Conservation (phyloP, 139 green algal species). For the Spirogloea muscicola region DNA sequence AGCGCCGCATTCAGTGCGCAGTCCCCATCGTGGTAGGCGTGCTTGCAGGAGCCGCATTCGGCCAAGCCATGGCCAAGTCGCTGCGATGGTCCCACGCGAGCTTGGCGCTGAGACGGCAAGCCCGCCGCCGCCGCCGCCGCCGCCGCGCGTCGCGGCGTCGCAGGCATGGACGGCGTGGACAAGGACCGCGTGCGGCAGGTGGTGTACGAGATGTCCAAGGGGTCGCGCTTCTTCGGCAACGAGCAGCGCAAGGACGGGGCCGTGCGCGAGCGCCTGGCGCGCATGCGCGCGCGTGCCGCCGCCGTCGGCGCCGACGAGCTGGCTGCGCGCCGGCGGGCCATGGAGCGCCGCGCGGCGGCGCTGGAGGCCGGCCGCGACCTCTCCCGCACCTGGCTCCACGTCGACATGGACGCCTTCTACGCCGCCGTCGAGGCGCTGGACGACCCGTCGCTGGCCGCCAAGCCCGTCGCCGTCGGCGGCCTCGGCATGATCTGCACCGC, state of each 20-base stretch:
- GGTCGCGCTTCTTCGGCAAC: slow-evolving; percentile 81
- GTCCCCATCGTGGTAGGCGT: no score
- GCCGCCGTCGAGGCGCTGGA: slow-evolving; percentile 53
- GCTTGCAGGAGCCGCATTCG: no score
- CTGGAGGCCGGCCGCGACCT: slow-evolving; percentile 60
- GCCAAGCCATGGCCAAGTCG: no score
- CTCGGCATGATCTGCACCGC: slow-evolving; percentile 55
- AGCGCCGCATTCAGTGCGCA: no score
- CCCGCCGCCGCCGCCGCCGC: no score
- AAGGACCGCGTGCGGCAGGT: slow-evolving; percentile 65
- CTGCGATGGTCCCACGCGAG: no score
- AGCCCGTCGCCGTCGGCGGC: slow-evolving; percentile 49
- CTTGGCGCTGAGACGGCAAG: no score
- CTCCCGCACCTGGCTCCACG: slow-evolving; percentile 66
- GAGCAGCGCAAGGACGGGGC: slow-evolving; percentile 80
- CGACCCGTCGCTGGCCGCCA: slow-evolving; percentile 26
- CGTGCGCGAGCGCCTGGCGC: slow-evolving; percentile 54
- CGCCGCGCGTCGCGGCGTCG: no score
- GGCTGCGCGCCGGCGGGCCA: slow-evolving; percentile 3
- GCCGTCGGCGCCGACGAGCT: background rate
- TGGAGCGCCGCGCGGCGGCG: slow-evolving; percentile 24
- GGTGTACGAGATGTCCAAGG: slow-evolving; percentile 89
- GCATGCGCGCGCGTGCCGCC: slow-evolving; percentile 18
- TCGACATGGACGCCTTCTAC: slow-evolving; percentile 95
- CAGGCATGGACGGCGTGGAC: slow-evolving; percentile 48